Conservation (phyloP, 2,329 filamentous ascomycete genomes). For the Sclerotiophoma versabilis region DNA sequence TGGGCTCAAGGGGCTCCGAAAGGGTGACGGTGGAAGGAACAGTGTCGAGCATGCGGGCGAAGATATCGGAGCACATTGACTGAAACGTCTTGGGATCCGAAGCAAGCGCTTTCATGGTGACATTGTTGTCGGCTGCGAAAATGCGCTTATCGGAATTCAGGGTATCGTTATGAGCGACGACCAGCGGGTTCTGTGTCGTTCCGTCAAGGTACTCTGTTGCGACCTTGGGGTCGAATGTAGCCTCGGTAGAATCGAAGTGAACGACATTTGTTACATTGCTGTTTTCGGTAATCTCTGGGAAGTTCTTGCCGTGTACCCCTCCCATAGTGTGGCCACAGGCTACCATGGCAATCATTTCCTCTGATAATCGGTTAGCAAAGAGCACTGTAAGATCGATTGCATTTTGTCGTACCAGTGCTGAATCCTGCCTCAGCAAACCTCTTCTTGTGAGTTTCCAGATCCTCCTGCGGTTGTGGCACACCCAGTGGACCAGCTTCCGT, state of each 20-base stretch:
- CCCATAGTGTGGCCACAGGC: conserved; percentile 49
- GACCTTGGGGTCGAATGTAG: conserved; percentile 38
- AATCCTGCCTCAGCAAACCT: conserved; percentile 44
- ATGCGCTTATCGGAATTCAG: conserved; percentile 44
- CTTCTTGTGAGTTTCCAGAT: conserved; percentile 37
- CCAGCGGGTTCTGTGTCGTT: conserved; percentile 36
- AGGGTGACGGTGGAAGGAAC: conserved; percentile 30
- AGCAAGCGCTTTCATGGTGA: conserved; percentile 39
- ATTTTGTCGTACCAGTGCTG: conserved; percentile 21
- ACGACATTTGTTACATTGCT: conserved; percentile 29
- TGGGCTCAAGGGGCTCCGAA: conserved; percentile 26
- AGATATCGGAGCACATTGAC: conserved; percentile 24
- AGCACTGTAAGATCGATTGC: conserved; percentile 1
- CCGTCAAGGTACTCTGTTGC: conserved; percentile 44
- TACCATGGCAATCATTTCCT: conserved; percentile 37
- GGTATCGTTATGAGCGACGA: conserved; percentile 36
- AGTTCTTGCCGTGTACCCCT: conserved; percentile 42
- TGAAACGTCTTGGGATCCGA: conserved; percentile 27
- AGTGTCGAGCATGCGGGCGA: conserved; percentile 30
- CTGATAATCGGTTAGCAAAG: conserved; percentile 1
- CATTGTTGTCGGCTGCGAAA: conserved; percentile 40
- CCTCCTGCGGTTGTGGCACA: conserved; percentile 43
- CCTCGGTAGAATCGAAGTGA: conserved; percentile 36
- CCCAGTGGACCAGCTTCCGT: conserved; percentile 36
- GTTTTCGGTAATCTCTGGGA: conserved; percentile 37